Percentiles rank a stretch among this genome's conserved stretches.
Evolutionary conservation across 257 asterid species (phyloP).

Genomic region (Paulownia fortunei): DNA sequence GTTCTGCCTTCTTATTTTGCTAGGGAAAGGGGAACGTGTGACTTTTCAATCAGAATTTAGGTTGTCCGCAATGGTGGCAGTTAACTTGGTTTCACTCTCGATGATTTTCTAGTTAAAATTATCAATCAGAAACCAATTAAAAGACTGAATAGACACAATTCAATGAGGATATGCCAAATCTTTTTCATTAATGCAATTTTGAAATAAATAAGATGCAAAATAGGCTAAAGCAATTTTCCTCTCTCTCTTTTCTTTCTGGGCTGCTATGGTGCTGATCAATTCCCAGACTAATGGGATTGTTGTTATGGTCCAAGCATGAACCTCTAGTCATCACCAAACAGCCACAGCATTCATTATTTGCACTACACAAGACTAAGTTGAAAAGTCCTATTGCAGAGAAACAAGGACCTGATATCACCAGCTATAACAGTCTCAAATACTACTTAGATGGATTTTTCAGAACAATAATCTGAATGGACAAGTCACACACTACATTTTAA

Average conservation of each 20-base stretch:
- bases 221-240: neutral
- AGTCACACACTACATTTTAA: neutral
- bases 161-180: neutral
- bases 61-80: neutral
- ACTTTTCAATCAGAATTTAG: neutral
- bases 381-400: constrained; percentile 7
- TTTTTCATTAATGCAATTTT: neutral
- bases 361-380: neutral
- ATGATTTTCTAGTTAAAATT: neutral
- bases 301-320: neutral
- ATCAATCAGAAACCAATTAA: neutral
- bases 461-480: neutral
- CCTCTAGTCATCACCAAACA: constrained; percentile 2
- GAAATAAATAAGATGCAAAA: neutral
- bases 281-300: neutral
- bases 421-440: constrained; percentile 17
- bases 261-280: neutral
- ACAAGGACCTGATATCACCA: constrained; percentile 5
- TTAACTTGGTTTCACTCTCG: neutral
- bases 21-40: neutral
- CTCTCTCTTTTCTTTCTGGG: neutral
- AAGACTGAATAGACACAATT: neutral
- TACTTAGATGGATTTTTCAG: neutral
- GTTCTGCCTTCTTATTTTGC: neutral
- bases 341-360: constrained; percentile 6